These are phyloP conservation scores for Onygena corvina DNA, from an alignment of 2,329 filamentous ascomycete species.

Conservation along the genomic window DNA sequence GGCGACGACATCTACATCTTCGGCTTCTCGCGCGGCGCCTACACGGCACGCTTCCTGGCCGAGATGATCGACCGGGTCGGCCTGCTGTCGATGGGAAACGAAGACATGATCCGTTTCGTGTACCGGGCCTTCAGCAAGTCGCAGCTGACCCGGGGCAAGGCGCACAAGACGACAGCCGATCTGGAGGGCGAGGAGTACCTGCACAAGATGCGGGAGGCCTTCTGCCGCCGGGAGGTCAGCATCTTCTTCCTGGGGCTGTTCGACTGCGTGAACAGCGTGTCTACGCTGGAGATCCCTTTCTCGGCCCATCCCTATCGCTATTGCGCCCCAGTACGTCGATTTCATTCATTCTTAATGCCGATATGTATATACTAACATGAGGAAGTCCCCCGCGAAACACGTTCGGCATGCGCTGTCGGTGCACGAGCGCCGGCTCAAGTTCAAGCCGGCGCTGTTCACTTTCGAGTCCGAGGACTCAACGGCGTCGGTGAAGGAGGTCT, in stretches of 20 bases:
- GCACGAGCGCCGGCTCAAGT: constrained; percentile 45
- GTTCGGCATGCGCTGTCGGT: constrained; percentile 44
- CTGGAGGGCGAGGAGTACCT: constrained; percentile 21
- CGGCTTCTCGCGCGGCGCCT: constrained; percentile 43
- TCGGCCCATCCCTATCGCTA: constrained; percentile 29
- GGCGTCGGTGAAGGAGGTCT: constrained; percentile 41
- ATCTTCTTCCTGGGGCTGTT: constrained; percentile 47
- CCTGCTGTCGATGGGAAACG: constrained; percentile 41
- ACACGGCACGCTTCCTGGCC: constrained; percentile 43
- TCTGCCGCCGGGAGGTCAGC: constrained; percentile 36
- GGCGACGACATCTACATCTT: constrained; percentile 45
- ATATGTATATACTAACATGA: background rate
- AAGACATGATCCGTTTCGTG: constrained; percentile 44
- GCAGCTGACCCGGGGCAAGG: constrained; percentile 25
- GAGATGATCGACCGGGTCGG: constrained; percentile 41
- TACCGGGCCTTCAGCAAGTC: constrained; percentile 26
- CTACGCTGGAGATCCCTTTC: constrained; percentile 25
- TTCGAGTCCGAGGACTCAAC: constrained; percentile 19
- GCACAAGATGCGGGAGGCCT: constrained; percentile 38
- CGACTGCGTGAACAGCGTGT: constrained; percentile 44
- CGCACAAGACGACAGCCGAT: constrained; percentile 16
- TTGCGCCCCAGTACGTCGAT: constrained; percentile 26
- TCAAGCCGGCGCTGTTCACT: constrained; percentile 40
- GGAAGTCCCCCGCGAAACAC: constrained; percentile 32
- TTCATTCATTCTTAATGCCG: constrained; percentile 20